Evolutionary conservation across 352 stramenopile genomes (phyloP), one percentile per base, ranked within the genome.

Genomic region (Plasmopara viticola): DNA sequence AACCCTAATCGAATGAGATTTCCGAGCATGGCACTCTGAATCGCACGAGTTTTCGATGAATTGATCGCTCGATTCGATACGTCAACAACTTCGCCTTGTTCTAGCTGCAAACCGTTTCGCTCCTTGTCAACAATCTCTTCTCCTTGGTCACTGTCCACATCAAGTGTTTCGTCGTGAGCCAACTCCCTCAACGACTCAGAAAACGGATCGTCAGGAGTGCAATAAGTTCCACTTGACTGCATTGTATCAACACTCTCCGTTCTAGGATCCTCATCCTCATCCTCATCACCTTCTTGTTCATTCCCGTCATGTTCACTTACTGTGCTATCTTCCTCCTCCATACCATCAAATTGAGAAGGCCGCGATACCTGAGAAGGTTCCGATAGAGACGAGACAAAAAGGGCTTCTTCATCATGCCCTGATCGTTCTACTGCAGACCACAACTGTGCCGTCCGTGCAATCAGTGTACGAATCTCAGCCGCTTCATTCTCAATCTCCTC

Each of bases 21-120:
- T 4, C 29, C 44, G 0, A 74, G 34, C 66, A 90, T 84, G n/a
- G 73, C 66, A 13, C 71, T 75, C 31, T 78, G 67, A 9, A 88
- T 69, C 4, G 68, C 80, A 4, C 65, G 62, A 34, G 75, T 75
- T 60, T 90, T 90, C 2, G 71, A 75, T 12, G 66, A 58, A 54
- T 88, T 90, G 14, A 86, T 70, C 12, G 72, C 69, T 34, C 60
- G 66, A 44, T 78, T 87, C 2, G 72, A 86, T n/a, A 70, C 48
- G 33, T 73, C 51, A 41, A 62, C 51, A 20, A 68, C 50, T 17
- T 69, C 60, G 31, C 31, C 31, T 2, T 35, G 31, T 35, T 35
- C 31, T 12, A 35, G 10, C 10, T 35, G 38, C 12, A 68, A 44
- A 7, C 6, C 40, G 42, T 10, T 34, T 15, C 5, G 42, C 41